Evolutionary conservation across 306 rosid species (phyloP), one percentile per base, ranked within the genome.

Genomic region (Inga laurina): DNA sequence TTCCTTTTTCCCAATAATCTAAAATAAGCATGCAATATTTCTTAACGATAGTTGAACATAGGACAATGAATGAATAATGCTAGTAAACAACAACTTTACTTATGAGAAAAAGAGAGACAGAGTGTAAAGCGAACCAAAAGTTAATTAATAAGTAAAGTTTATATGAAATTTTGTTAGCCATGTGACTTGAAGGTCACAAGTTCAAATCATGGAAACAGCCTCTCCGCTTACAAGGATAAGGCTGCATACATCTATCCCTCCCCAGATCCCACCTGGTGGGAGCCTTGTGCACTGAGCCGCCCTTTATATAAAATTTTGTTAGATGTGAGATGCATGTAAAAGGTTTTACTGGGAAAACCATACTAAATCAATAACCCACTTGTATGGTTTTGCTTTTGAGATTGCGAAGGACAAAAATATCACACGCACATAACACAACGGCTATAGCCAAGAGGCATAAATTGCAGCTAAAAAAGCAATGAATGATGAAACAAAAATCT

Each of bases 331-430:
- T 48, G 5, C 43, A 24, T 16, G 46, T 73, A 43, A 73, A 72
- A 70, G 62, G 71, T 65, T 43, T 37, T 34, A 44, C 49, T 14
- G 14, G 80, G 75, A 78, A 72, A 71, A 34, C 11, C 27, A 16
- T 30, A 57, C 44, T 66, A 7, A 67, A 81, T 49, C 30, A 78
- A 61, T 61, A 35, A 35, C 32, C 22, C 59, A 69, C 48, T 70
- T 75, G 11, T 83, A 43, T 74, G 69, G 8, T 82, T 69, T 87
- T 68, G 19, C 62, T 62, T 59, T 61, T 83, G 65, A 64, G 45
- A 74, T 51, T 56, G 68, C 8, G 44, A 5, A 68, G 27, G 43
- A 22, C 32, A 19, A 30, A 68, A 84, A 62, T 78, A 81, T 51
- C 45, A 61, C 4, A 27, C 52, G 43, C 49, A 67, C 39, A 34